Evolutionary conservation across 1,284 basidiomycete genomes (phyloP), one percentile per base, ranked within the genome.

Genomic region (Sporisorium iseilematis-ciliati): DNA sequence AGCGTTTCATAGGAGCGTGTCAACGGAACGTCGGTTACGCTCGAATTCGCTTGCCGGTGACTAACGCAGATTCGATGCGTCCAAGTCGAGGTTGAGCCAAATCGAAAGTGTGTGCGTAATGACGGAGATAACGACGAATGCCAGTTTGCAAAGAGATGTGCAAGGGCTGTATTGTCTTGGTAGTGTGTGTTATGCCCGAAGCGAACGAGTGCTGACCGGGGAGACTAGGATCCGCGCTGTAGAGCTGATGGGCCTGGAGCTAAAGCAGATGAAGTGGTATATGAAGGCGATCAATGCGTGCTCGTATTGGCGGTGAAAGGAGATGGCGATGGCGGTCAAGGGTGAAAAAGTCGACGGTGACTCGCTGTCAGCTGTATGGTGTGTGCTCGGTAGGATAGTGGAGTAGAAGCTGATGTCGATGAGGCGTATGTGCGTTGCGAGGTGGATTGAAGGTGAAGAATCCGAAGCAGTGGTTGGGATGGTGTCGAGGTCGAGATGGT

Each of bases 1-100:
- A 40, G 21, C 38, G 43, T 52, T 66, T 56, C 35, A 57, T 53
- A 23, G 48, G 43, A 53, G 41, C 61, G 43, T 48, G 38, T 4
- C 7, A 26, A 41, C 51, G 25, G 50, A 52, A 12, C 11, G 21
- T 35, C 35, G 50, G 25, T 33, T 43, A 33, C 18, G 35, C 23
- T 57, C 43, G 26, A 20, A 29, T 21, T 14, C 31, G 49, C 33
- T 60, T 25, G 45, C 18, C 57, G 57, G 57, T 33, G 41, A 52
- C 50, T 43, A 43, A 26, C 3, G 12, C 8, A 26, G 29, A 35
- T 29, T 31, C 48, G 29, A 49, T 20, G 10, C 20, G 29, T 29
- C 48, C 26, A 49, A n/a, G 1, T 49, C 29, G 48, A 31, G 48
- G 10, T 29, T 29, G 46, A 31, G 46, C 6, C 46, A 18, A 31